Conservation (phyloP, 495 filamentous ascomycete genomes). For the Mytilinidion resinicola region DNA sequence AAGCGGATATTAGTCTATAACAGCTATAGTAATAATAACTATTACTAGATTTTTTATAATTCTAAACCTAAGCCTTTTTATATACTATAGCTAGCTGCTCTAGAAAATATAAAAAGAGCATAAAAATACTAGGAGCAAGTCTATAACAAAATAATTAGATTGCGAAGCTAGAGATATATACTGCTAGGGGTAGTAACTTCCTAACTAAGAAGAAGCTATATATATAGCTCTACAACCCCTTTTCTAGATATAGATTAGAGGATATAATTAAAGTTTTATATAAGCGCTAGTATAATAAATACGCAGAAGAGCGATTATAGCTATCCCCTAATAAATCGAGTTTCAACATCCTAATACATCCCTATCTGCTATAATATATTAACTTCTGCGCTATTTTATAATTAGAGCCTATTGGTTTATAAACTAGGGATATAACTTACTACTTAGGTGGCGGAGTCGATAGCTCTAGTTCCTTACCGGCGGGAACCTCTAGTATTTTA, state of each 20-base stretch:
- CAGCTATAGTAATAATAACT: not conserved
- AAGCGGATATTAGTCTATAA: not conserved
- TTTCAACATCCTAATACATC: not conserved
- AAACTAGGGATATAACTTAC: not conserved
- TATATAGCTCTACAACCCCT: too few relatives aligned
- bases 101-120: not conserved
- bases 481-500: not conserved
- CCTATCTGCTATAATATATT: not conserved
- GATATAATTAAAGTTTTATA: not conserved
- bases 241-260: not conserved
- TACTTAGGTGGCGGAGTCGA: not conserved
- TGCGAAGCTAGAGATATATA: too few relatives aligned
- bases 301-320: not conserved
- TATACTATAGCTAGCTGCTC: not conserved
- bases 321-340: not conserved
- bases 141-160: too few relatives aligned
- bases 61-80: not conserved
- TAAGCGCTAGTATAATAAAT: not conserved
- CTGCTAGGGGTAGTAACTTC: too few relatives aligned
- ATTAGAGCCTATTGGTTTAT: not conserved
- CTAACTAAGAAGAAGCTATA: too few relatives aligned
- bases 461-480: not conserved
- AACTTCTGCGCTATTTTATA: not conserved
- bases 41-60: slow-evolving; percentile 1
- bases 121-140: too few relatives aligned